A percentile compares a stretch with the other conserved stretches of the same genome.
Conservation (phyloP, 805 yeast genomes). For the Yarrowia sp. region DNA sequence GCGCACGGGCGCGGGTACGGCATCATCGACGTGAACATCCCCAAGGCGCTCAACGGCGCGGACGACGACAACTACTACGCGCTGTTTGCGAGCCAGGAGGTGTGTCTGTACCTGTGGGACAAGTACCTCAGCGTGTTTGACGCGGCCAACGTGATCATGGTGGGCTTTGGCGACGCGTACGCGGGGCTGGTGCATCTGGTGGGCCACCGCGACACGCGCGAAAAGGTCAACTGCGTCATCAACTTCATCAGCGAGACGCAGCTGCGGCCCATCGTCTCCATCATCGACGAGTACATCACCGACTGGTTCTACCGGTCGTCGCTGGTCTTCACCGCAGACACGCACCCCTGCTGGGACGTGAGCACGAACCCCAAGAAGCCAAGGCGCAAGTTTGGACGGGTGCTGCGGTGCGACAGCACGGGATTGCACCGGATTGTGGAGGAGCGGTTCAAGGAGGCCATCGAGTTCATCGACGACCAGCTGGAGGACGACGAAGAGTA, state of each 20-base stretch:
- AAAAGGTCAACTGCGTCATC: constrained; percentile 67
- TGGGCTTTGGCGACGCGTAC: constrained; percentile 89
- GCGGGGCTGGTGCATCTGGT: constrained; percentile 81
- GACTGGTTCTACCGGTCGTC: constrained; percentile 92
- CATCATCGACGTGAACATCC: constrained; percentile 78
- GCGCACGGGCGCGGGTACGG: constrained; percentile 61
- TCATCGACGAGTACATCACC: constrained; percentile 81
- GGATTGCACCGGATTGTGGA: constrained; percentile 73
- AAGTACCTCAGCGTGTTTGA: constrained; percentile 77
- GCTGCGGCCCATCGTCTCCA: constrained; percentile 77
- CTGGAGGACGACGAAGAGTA: constrained; percentile 31
- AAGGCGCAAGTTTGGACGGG: constrained; percentile 88
- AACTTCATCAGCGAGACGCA: constrained; percentile 65
- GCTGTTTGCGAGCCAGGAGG: constrained; percentile 71
- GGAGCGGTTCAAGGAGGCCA: constrained; percentile 81
- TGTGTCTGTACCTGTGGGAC: constrained; percentile 82
- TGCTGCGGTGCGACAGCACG: constrained; percentile 66
- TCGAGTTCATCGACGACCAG: constrained; percentile 59
- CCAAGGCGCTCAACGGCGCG: constrained; percentile 50
- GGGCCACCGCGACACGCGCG: constrained; percentile 72
- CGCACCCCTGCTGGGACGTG: constrained; percentile 79
- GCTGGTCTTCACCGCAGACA: constrained; percentile 69
- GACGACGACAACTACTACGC: constrained; percentile 51
- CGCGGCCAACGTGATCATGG: constrained; percentile 66
- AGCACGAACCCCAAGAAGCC: constrained; percentile 59